These are phyloP conservation scores for Talaromyces wortmannii DNA, from an alignment of 495 filamentous ascomycete genomes.

Conservation along the genomic window DNA sequence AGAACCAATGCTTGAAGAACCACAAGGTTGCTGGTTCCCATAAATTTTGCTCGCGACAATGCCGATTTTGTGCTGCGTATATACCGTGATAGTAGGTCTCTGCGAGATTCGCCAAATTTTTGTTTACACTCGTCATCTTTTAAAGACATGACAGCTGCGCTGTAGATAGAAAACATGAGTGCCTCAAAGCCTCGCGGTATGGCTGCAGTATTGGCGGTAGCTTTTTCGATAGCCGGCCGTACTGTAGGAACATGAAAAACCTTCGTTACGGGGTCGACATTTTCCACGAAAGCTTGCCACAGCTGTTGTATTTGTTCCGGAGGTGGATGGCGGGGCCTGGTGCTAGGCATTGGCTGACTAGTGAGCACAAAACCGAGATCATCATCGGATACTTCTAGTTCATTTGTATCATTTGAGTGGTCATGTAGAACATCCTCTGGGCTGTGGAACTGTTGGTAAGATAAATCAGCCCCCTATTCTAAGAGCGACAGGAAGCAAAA, in stretches of 20 bases:
- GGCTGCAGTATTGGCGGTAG: background rate
- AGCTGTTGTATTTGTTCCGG: background rate
- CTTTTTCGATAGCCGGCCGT: background rate
- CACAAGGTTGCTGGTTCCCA: background rate
- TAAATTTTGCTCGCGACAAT: background rate
- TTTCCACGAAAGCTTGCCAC: background rate
- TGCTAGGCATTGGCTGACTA: background rate
- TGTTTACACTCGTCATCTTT: background rate
- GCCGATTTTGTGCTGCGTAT: background rate
- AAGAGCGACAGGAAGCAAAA: no score
- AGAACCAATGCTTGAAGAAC: background rate
- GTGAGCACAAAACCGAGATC: background rate
- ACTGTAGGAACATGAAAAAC: background rate
- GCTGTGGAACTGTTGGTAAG: background rate
- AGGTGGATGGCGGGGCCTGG: background rate
- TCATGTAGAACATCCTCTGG: background rate
- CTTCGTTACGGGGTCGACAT: background rate
- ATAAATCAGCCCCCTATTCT: background rate
- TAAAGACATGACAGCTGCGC: background rate
- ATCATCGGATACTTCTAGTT: background rate
- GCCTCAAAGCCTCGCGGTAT: background rate
- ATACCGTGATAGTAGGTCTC: background rate
- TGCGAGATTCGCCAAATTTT: background rate
- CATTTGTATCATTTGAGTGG: background rate
- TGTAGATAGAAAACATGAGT: background rate